Conservation (phyloP, 257 asterid species). For the Solanum clarkiae region DNA sequence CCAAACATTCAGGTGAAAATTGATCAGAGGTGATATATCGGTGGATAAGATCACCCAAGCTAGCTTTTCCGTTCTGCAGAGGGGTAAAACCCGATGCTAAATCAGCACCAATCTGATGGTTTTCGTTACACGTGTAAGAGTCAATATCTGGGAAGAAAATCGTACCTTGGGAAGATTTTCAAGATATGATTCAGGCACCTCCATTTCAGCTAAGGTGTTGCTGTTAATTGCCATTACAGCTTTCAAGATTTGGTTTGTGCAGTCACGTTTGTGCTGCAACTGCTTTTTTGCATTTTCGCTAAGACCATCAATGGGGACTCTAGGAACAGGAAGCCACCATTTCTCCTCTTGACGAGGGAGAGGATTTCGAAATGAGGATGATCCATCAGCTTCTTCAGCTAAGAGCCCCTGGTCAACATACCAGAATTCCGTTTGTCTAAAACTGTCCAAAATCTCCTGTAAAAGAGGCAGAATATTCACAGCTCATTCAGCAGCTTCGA, state of each 20-base stretch:
- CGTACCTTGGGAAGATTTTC: conserved; percentile 71
- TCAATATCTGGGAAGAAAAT: neutral
- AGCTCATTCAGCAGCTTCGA: neutral
- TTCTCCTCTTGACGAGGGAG: conserved; percentile 31
- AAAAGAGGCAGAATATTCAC: neutral
- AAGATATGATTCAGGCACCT: conserved; percentile 52
- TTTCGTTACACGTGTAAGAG: neutral
- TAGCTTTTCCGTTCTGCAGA: conserved; percentile 52
- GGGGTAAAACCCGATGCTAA: neutral
- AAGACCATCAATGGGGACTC: conserved; percentile 61
- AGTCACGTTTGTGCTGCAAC: conserved; percentile 53
- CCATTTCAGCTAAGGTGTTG: conserved; percentile 64
- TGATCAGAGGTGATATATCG: conserved; percentile 50
- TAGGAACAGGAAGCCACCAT: conserved; percentile 94
- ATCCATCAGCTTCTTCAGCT: conserved; percentile 31
- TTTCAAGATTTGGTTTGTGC: conserved; percentile 69
- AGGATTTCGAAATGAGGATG: conserved; percentile 3
- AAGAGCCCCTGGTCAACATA: conserved; percentile 62
- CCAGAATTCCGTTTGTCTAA: conserved; percentile 55
- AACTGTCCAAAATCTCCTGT: conserved; percentile 67
- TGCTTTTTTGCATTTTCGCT: conserved; percentile 42
- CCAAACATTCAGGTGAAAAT: conserved; percentile 59
- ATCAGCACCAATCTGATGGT: neutral
- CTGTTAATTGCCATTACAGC: conserved; percentile 87
- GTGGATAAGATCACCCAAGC: conserved; percentile 60